Evolutionary conservation across 352 stramenopile species (phyloP).

Genomic region (Sclerospora graminicola): DNA sequence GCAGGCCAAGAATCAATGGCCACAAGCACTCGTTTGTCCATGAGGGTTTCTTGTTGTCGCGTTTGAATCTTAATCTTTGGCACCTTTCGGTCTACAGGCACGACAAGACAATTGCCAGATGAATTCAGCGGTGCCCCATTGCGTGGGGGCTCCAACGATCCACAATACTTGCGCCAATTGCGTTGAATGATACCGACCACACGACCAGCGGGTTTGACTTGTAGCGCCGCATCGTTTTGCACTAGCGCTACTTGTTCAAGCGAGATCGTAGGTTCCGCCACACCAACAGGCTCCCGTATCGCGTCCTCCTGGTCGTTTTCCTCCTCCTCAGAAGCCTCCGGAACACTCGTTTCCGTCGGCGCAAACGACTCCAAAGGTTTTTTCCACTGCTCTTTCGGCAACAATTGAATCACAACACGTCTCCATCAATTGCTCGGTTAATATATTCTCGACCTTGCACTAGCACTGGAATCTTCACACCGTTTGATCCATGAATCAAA

Average conservation of each 20-base stretch:
- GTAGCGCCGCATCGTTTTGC: slow-evolving; percentile 38
- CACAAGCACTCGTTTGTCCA: slow-evolving; percentile 92
- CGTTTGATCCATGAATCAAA: slow-evolving; percentile 57
- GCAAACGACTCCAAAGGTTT: slow-evolving; percentile 63
- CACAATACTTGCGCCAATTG: slow-evolving; percentile 92
- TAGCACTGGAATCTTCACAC: slow-evolving; percentile 57
- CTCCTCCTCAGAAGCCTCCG: slow-evolving; percentile 29
- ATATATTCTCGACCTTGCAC: slow-evolving; percentile 80
- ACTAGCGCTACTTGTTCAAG: slow-evolving; percentile 49
- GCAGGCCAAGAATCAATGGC: slow-evolving; percentile 92
- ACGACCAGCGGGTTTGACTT: slow-evolving; percentile 56
- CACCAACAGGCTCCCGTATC: slow-evolving; percentile 21
- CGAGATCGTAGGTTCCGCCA: slow-evolving; percentile 59
- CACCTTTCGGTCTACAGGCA: slow-evolving; percentile 84
- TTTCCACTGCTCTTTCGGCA: slow-evolving; percentile 79
- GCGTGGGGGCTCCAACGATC: slow-evolving; percentile 84
- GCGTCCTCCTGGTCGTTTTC: slow-evolving; percentile 34
- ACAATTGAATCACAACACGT: slow-evolving; percentile 94
- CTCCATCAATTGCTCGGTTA: slow-evolving; percentile 96
- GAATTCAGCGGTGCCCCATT: slow-evolving; percentile 27
- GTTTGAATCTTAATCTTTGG: slow-evolving; percentile 93
- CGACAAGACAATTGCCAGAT: slow-evolving; percentile 59
- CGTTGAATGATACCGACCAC: slow-evolving; percentile 89
- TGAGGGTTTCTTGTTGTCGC: slow-evolving; percentile 81
- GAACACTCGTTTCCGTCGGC: slow-evolving; percentile 26